phyloP scores from a whole-genome alignment of 306 rosid species.

The Sesbania bispinosa region DNA sequence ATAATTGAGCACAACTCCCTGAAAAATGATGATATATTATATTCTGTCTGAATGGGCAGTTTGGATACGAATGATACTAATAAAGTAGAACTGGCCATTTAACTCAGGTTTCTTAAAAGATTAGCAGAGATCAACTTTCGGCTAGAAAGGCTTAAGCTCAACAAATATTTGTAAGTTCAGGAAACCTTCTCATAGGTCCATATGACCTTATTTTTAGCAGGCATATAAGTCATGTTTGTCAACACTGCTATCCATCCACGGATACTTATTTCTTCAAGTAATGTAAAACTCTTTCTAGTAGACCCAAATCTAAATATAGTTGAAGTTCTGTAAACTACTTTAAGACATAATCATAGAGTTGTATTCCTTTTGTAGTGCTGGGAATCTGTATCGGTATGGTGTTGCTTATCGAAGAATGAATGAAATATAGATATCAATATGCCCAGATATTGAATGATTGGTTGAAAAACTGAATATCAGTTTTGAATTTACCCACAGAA shows the following conservation, averaged over 20 bases:
- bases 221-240: background rate
- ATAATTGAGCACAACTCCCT: background rate
- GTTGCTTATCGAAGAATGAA: background rate
- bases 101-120: background rate
- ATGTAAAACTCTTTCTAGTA: background rate
- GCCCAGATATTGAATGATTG: background rate
- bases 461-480: background rate
- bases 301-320: too few relatives aligned
- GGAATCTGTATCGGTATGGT: background rate
- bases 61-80: background rate
- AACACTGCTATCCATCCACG: background rate
- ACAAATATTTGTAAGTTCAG: background rate
- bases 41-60: background rate
- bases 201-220: background rate
- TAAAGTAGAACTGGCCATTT: background rate
- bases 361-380: background rate
- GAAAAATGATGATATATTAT: background rate
- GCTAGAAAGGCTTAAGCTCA: too few relatives aligned
- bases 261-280: background rate
- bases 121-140: too few relatives aligned
- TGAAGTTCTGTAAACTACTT: background rate
- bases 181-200: slow-evolving; percentile 10
- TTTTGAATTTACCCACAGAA: background rate
- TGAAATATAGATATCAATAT: background rate
- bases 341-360: background rate